Evolutionary conservation across 2,329 filamentous ascomycete species (phyloP).

Genomic region (Raffaelea ambrosiae): DNA sequence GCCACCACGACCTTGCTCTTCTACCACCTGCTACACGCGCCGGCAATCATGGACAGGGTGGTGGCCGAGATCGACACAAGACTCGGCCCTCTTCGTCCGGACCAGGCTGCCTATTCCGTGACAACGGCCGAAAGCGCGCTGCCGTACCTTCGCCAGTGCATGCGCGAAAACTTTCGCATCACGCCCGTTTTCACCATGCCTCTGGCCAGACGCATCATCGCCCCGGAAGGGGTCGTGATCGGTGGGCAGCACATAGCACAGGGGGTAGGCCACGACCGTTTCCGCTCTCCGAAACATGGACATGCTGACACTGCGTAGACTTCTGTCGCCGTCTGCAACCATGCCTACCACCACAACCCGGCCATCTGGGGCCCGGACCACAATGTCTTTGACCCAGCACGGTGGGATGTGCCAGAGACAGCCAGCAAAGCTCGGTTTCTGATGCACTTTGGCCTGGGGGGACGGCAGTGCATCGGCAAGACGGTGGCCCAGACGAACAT

Average conservation of each 20-base stretch:
- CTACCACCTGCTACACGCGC: constrained; percentile 22
- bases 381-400: constrained; percentile 19
- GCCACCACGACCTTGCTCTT: constrained; percentile 21
- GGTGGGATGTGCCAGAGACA: constrained; percentile 16
- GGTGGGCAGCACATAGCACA: no score
- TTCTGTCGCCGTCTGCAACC: constrained; percentile 18
- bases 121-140: constrained; percentile 15
- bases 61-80: constrained; percentile 15
- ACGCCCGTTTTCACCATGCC: constrained; percentile 26
- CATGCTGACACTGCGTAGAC: no score
- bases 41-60: constrained; percentile 14
- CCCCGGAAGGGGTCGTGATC: constrained; percentile 17
- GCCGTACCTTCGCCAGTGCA: constrained; percentile 18
- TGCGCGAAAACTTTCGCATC: constrained; percentile 24
- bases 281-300: no score
- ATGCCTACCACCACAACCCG: constrained; percentile 24
- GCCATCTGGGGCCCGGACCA: constrained; percentile 22
- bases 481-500: constrained; percentile 24
- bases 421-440: constrained; percentile 15
- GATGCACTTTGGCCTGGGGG: constrained; percentile 26
- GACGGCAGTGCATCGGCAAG: constrained; percentile 25
- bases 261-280: no score
- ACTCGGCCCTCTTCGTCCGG: constrained; percentile 2
- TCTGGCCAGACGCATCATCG: constrained; percentile 19
- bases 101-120: constrained; percentile 14